Base-by-base conservation (phyloP, 495 filamentous ascomycete genomes). In the Aspergillus heteromorphus region DNA sequence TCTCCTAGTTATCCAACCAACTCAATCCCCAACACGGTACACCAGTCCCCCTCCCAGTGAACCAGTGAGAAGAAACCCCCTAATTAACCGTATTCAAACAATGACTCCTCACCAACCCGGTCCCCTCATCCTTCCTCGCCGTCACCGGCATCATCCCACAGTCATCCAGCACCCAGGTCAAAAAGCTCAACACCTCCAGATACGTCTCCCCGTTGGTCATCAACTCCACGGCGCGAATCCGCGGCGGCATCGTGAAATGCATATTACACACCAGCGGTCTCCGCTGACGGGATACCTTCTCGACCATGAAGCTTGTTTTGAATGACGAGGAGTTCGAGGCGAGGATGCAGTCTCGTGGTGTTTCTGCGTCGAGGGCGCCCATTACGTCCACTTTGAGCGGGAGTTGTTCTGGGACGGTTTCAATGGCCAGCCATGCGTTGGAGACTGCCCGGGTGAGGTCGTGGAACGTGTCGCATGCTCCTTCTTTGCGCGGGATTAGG, bases 161-260 rank as follows among this genome's bases (percentile, higher is more conserved):
- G 56, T 72, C 64, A 51, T 66, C 29, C 62, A 75, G 63, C 68
- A 61, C 7, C 56, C 58, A 1, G 17, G 57, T 64, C 54, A 82
- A 55, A 54, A 80, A 77, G 8, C 64, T 56, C 42, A 81, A 69
- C 9, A 81, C 70, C 0, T 53, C 67, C 0, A 59, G 53, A 29
- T 68, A 48, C 6, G 79, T 83, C n/a, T 65, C 42, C 0, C 77
- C 77, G 62, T 66, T 61, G 0, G 76, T 74, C 79, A 82, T 81
- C 13, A 82, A 56, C 61, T 82, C 79, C 11, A 82, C 79, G 18
- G 62, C 56, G 27, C 61, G 60, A 51, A 65, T 67, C 21, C 53
- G 48, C 0, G 78, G 77, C 20, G 78, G 79, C 59, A 79, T 76
- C 19, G 67, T 66, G 53, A 73, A 81, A 55, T 80, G 76, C 49